Base-by-base conservation (phyloP, 306 rosid genomes). In the Malus sieversii region DNA sequence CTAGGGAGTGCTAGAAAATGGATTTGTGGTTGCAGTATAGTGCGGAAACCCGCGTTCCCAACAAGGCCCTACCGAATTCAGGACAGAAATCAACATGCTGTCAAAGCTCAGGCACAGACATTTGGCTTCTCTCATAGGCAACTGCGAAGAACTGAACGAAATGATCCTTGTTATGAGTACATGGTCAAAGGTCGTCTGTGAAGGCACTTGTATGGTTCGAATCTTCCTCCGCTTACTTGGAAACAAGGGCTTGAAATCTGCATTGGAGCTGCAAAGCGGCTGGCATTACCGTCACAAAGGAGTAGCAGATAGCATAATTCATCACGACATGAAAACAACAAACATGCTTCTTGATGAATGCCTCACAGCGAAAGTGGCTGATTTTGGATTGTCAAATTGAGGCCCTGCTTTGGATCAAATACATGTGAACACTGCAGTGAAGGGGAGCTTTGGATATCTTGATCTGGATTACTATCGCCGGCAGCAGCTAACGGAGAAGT, bases 151-250 rank as follows among this genome's bases (percentile, higher is more conserved):
- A 51, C 78, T 76, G 40, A 70, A 80, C 48, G 79, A 80, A 83
- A 83, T 73, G 84, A 83, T 83, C 77, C 82, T 83, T 52, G 84
- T 83, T 83, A 80, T 14, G 84, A 83, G 77, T 83, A n/a, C 70
- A 83, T 83, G 87, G 76, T 77, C 3, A 72, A 81, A 2, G 84
- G 87, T 63, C 87, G 82, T 59, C 84, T 83, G 3, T 59, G 77
- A 65, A 83, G 77, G 58, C 82, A 83, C 70, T 73, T 83, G 77
- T 77, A 79, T 18, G 84, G 84, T 29, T 79, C 82, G 0, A 29
- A 77, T 46, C 73, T 80, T 69, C 76, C 78, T 20, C 61, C 74
- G 3, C 71, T 80, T 7, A 42, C 79, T 62, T 83, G 87, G 84
- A 80, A 76, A 69, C 84, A 80, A 63, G 57, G 87, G 77, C 82